These are phyloP conservation scores for Yarrowia osloensis DNA, from an alignment of 805 yeast species.

Conservation along the genomic window DNA sequence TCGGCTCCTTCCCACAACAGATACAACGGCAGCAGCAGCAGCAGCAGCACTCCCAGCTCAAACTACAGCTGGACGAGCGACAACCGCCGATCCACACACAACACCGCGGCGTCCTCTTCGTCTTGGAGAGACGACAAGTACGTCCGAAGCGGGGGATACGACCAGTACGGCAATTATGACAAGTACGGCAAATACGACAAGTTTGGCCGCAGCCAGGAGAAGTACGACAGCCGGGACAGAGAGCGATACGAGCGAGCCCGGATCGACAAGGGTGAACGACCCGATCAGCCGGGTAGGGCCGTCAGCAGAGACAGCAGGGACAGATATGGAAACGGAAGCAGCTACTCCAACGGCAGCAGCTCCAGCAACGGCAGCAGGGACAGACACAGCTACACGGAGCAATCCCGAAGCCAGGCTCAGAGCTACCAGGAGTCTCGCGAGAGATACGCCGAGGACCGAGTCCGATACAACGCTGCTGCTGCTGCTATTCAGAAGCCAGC, in stretches of 20 bases:
- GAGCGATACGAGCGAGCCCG: neutral
- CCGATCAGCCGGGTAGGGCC: neutral
- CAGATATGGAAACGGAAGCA: neutral
- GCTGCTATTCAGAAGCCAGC: neutral
- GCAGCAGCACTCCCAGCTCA: no score
- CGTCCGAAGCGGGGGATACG: neutral
- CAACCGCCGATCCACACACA: neutral
- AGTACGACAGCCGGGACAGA: neutral
- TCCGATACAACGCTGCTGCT: neutral
- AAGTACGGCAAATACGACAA: neutral
- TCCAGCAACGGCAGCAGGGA: neutral
- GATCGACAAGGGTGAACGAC: neutral
- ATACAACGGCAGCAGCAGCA: neutral
- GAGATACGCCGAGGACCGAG: conserved; percentile 1
- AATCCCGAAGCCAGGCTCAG: neutral
- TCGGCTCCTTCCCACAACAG: neutral
- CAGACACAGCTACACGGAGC: neutral
- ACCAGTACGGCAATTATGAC: neutral
- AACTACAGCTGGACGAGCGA: no score
- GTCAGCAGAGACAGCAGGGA: neutral
- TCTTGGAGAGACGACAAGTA: neutral
- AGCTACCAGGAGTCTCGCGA: conserved; percentile 11
- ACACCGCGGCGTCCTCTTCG: neutral
- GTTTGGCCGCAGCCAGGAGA: neutral
- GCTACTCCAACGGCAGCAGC: neutral